These are phyloP conservation scores for Rhododendron henanense DNA, from an alignment of 148 eudicot species.

Conservation along the genomic window DNA sequence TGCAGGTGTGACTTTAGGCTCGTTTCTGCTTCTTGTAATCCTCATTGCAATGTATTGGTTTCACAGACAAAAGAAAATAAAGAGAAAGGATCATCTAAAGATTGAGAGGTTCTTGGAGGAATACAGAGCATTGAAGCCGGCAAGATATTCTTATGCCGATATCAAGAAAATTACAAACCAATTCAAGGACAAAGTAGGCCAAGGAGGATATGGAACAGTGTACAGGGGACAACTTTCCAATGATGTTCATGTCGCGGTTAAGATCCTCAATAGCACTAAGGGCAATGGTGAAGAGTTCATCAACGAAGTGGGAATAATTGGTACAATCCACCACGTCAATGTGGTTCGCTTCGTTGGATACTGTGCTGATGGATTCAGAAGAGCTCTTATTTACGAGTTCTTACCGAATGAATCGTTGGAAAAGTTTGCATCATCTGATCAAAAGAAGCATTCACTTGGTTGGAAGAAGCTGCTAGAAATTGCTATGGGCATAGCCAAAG, in stretches of 20 bases:
- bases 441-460: constrained; percentile 11
- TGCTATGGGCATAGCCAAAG: too few relatives aligned
- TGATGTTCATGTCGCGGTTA: constrained; percentile 28
- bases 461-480: too few relatives aligned
- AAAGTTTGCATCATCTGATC: constrained; percentile 15
- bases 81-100: too few relatives aligned
- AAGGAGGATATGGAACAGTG: constrained; percentile 27
- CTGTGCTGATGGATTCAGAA: constrained; percentile 30
- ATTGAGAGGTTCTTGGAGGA: too few relatives aligned
- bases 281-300: constrained; percentile 26
- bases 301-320: constrained; percentile 20
- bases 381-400: constrained; percentile 25
- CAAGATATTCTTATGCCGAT: too few relatives aligned
- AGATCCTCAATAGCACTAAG: constrained; percentile 21
- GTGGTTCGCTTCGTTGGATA: constrained; percentile 30
- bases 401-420: constrained; percentile 18
- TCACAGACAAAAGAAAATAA: too few relatives aligned
- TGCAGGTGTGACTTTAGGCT: too few relatives aligned
- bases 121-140: too few relatives aligned
- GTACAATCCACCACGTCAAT: constrained; percentile 12
- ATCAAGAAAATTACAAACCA: constrained; percentile 3
- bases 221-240: constrained; percentile 27
- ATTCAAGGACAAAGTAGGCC: constrained; percentile 14
- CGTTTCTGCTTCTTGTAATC: too few relatives aligned
- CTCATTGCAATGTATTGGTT: too few relatives aligned